These are phyloP conservation scores for Clarireedia hainanense DNA, from an alignment of 2,329 filamentous ascomycete species.

Conservation along the genomic window DNA sequence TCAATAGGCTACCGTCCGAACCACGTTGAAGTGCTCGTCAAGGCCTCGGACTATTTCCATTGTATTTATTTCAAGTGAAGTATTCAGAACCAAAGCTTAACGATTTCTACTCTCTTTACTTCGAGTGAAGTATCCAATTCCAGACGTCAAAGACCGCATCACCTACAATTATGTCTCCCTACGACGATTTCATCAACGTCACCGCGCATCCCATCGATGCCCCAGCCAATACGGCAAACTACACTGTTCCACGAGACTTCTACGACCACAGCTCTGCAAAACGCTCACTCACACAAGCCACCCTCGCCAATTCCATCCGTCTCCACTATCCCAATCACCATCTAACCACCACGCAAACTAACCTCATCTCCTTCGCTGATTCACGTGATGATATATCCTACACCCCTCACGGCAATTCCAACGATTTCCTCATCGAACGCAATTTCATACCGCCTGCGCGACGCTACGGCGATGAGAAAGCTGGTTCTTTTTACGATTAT, in stretches of 20 bases:
- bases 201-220: background rate
- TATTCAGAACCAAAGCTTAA: background rate
- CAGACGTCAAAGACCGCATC: background rate
- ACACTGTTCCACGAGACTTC: background rate
- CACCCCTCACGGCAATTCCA: too few species aligned
- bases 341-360: conserved; percentile 13
- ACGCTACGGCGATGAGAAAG: too few species aligned
- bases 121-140: background rate
- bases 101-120: too few species aligned
- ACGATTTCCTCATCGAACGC: too few species aligned
- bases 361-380: too few species aligned
- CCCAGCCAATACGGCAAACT: background rate
- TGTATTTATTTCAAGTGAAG: background rate
- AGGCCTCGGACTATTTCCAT: too few species aligned
- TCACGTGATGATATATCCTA: too few species aligned
- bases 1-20: too few species aligned
- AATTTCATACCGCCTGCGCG: too few species aligned
- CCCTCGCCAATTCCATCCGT: conserved; percentile 17
- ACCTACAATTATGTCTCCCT: background rate
- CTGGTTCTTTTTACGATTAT: too few species aligned
- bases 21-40: too few species aligned
- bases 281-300: conserved; percentile 16
- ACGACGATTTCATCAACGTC: background rate
- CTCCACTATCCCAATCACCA: conserved; percentile 20
- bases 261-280: background rate